Evolutionary conservation across 345 rosid species (phyloP).

Genomic region (Turnera subulata): DNA sequence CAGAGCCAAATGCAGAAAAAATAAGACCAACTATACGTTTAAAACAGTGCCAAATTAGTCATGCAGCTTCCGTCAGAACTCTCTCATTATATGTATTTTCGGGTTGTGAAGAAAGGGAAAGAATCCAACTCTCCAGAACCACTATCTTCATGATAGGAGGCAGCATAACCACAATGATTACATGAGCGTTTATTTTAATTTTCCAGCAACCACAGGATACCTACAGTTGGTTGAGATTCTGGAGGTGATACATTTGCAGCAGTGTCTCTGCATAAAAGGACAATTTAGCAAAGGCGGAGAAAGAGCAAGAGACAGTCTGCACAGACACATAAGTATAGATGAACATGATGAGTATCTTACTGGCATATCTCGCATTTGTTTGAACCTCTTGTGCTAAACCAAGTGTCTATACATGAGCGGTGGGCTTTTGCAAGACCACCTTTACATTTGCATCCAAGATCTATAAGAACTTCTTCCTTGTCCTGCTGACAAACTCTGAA

Average conservation of each 20-base stretch:
- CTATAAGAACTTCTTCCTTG: constrained; percentile 71
- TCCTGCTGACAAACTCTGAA: constrained; percentile 85
- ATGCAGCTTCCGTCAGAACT: too few relatives aligned
- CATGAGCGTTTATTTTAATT: constrained; percentile 2
- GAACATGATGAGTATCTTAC: constrained; percentile 38
- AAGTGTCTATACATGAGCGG: constrained; percentile 73
- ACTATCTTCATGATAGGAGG: too few relatives aligned
- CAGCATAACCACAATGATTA: background rate
- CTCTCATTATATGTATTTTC: too few relatives aligned
- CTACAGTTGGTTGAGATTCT: constrained; percentile 59
- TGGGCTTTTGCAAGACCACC: constrained; percentile 84
- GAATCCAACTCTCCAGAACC: too few relatives aligned
- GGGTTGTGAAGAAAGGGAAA: too few relatives aligned
- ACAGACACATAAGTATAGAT: background rate
- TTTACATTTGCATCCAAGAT: constrained; percentile 82
- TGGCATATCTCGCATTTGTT: constrained; percentile 92
- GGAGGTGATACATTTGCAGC: constrained; percentile 74
- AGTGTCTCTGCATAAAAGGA: constrained; percentile 47
- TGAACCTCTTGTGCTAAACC: constrained; percentile 84
- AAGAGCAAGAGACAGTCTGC: background rate
- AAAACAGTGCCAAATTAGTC: background rate
- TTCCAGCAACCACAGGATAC: constrained; percentile 27
- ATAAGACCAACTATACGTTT: background rate
- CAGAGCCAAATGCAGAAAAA: background rate
- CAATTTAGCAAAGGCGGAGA: background rate